Evolutionary conservation across 1,284 basidiomycete species (phyloP).

Genomic region (Ustilago sp.): DNA sequence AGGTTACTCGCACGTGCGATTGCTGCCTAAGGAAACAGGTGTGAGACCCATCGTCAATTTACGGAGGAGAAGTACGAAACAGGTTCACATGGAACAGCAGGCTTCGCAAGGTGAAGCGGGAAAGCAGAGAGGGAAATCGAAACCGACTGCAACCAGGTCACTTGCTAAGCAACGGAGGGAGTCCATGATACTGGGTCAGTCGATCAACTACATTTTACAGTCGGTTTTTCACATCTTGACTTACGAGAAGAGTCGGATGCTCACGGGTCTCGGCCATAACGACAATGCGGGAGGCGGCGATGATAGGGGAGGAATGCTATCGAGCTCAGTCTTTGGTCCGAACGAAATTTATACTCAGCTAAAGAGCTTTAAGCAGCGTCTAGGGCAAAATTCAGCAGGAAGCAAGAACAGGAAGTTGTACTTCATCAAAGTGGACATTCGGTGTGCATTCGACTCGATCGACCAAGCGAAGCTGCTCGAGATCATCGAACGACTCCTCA

Average conservation of each 20-base stretch:
- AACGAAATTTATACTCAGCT: constrained; percentile 70
- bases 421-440: constrained; percentile 96
- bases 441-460: constrained; percentile 96
- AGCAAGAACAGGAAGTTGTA: constrained; percentile 71
- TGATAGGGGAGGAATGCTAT: constrained; percentile 17
- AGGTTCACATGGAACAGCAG: constrained; percentile 26
- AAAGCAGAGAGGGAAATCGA: constrained; percentile 7
- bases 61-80: constrained; percentile 73
- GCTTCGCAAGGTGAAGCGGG: neutral
- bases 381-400: constrained; percentile 6
- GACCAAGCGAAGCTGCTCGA: constrained; percentile 85
- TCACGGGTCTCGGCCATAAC: neutral
- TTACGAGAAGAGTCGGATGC: constrained; percentile 47
- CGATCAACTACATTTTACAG: constrained; percentile 88
- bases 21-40: constrained; percentile 93
- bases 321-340: constrained; percentile 60
- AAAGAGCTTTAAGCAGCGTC: constrained; percentile 40
- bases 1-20: constrained; percentile 85
- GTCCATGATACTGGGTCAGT: constrained; percentile 70
- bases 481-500: constrained; percentile 77
- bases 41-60: constrained; percentile 96
- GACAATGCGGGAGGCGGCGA: neutral
- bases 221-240: constrained; percentile 72
- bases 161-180: constrained; percentile 28
- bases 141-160: neutral